Percentiles rank a stretch among this genome's conserved stretches.
Conservation (phyloP, 192 early-diverging fungal species). For the Podila epicladia region DNA sequence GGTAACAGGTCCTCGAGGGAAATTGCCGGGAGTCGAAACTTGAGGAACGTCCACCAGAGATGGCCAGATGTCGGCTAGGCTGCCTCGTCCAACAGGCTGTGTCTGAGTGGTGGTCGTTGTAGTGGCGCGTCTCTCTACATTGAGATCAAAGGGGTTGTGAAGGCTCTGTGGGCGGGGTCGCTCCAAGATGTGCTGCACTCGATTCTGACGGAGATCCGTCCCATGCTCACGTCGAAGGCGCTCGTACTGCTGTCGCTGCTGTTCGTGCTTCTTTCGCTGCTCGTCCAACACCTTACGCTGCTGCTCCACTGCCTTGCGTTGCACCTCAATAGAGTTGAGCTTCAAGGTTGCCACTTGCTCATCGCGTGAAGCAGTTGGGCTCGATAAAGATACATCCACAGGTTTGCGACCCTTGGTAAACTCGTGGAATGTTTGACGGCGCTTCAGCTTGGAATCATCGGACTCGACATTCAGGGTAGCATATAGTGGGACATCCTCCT, state of each 20-base stretch:
- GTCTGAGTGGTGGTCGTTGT: not conserved
- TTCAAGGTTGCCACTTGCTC: not conserved
- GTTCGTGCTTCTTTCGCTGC: not conserved
- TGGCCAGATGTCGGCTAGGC: constrained; percentile 21
- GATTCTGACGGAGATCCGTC: constrained; percentile 2
- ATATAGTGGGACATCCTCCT: constrained; percentile 11
- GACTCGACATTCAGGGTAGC: constrained; percentile 5
- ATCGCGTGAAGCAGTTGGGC: not conserved
- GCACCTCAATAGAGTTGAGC: not conserved
- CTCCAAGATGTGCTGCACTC: not conserved
- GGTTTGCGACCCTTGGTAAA: not conserved
- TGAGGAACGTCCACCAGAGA: not conserved
- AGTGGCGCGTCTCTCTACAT: not conserved
- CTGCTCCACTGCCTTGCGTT: constrained; percentile 1
- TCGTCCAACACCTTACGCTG: not conserved
- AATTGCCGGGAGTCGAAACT: constrained; percentile 20
- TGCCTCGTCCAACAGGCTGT: constrained; percentile 1
- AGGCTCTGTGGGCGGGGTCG: not conserved
- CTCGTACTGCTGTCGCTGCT: constrained; percentile 5
- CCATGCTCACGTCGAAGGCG: constrained; percentile 9
- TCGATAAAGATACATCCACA: not conserved
- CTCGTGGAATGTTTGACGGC: constrained; percentile 27
- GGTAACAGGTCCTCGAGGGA: constrained; percentile 10
- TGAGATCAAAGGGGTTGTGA: not conserved
- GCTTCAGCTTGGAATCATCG: constrained; percentile 24